A percentile compares a stretch with the other conserved stretches of the same genome.
Conservation (phyloP, 306 rosid species). For the Rosa lucieae region DNA sequence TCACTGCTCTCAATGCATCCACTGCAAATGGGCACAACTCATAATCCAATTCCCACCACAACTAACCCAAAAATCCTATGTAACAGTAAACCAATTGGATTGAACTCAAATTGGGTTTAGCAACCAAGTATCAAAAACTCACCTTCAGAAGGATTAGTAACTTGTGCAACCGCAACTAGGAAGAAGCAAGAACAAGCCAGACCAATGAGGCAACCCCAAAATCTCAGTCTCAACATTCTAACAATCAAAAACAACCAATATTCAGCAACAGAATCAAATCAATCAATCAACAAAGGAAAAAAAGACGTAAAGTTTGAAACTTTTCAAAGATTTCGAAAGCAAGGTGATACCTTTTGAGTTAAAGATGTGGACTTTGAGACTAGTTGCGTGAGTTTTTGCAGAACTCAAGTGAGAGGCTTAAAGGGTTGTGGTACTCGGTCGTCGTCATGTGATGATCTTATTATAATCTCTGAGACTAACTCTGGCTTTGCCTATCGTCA, state of each 20-base stretch:
- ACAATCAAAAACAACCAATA: slow-evolving; percentile 20
- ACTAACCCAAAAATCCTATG: background rate
- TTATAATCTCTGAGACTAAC: background rate
- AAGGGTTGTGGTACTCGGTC: background rate
- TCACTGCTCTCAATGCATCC: slow-evolving; percentile 54
- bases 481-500: background rate
- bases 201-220: slow-evolving; percentile 43
- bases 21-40: slow-evolving; percentile 48
- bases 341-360: background rate
- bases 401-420: background rate
- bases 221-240: slow-evolving; percentile 48
- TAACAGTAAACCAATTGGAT: slow-evolving; percentile 1
- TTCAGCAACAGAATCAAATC: background rate
- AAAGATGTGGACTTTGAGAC: background rate
- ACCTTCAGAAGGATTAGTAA: slow-evolving; percentile 80
- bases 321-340: background rate
- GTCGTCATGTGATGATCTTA: slow-evolving; percentile 1
- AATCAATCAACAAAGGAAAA: background rate
- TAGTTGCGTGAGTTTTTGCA: background rate
- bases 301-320: background rate
- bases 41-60: background rate
- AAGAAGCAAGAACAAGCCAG: slow-evolving; percentile 35
- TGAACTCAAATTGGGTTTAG: background rate
- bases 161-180: slow-evolving; percentile 36
- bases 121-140: background rate